phyloP scores from a whole-genome alignment of 1,284 basidiomycete species.

The Rhodotorula mucilaginosa region DNA sequence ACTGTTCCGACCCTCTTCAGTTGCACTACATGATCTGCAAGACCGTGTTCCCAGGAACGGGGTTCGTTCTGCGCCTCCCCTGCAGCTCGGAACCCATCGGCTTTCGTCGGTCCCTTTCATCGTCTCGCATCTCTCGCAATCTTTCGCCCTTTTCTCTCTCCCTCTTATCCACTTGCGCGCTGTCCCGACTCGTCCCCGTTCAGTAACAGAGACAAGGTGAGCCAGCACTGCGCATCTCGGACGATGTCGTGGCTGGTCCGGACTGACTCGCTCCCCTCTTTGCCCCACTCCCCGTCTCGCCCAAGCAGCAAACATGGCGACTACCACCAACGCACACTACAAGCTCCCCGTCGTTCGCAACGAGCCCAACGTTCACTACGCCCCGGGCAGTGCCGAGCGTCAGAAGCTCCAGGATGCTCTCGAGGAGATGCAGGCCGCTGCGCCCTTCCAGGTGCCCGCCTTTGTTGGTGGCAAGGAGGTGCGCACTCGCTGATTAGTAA shows the following conservation, averaged over 20 bases:
- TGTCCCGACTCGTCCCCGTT: neutral
- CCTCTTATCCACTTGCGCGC: neutral
- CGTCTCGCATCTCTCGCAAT: neutral
- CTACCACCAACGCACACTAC: slow-evolving; percentile 38
- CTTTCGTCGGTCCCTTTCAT: neutral
- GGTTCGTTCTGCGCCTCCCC: neutral
- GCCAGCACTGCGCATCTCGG: neutral
- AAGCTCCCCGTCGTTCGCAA: slow-evolving; percentile 53
- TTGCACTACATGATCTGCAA: no score
- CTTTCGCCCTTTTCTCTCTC: neutral
- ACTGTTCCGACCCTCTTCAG: no score
- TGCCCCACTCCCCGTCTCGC: neutral
- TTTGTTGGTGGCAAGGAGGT: slow-evolving; percentile 88
- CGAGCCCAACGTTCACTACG: slow-evolving; percentile 89
- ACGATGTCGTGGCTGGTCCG: neutral
- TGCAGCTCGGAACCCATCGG: neutral
- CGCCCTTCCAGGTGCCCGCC: slow-evolving; percentile 88
- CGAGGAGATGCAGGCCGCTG: slow-evolving; percentile 71
- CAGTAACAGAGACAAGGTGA: neutral
- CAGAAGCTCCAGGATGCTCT: slow-evolving; percentile 71
- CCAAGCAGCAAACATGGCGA: slow-evolving; percentile 9
- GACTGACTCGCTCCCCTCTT: neutral
- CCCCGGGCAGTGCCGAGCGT: slow-evolving; percentile 75
- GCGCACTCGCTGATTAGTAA: slow-evolving; percentile 44
- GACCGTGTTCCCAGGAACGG: no score